Conservation (phyloP, 2,329 filamentous ascomycete genomes). For the Exophiala bonariae region DNA sequence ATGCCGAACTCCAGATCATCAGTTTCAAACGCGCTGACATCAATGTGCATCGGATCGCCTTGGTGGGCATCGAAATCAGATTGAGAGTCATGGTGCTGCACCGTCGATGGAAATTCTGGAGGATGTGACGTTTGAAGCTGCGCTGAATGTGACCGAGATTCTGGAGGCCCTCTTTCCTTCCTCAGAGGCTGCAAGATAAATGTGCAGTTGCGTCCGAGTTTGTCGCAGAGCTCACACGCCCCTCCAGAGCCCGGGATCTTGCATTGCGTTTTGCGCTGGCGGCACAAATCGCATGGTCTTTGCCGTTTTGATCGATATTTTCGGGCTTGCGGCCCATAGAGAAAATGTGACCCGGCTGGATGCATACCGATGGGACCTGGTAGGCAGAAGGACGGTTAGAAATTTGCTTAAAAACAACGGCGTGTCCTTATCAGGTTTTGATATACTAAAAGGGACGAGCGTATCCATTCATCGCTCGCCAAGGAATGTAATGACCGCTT, state of each 20-base stretch:
- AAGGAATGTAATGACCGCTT: neutral
- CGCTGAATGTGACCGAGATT: slow-evolving; percentile 4
- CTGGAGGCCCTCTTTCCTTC: slow-evolving; percentile 6
- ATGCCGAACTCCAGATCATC: slow-evolving; percentile 4
- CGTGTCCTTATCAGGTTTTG: slow-evolving; percentile 8
- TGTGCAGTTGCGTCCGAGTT: slow-evolving; percentile 11
- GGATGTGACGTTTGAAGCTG: slow-evolving; percentile 2
- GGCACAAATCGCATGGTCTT: slow-evolving; percentile 11
- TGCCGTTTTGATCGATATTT: slow-evolving; percentile 14
- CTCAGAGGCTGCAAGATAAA: slow-evolving; percentile 14
- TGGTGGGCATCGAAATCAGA: slow-evolving; percentile 4
- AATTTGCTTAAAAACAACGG: slow-evolving; percentile 5
- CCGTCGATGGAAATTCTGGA: slow-evolving; percentile 4
- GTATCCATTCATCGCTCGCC: neutral
- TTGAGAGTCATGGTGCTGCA: slow-evolving; percentile 5
- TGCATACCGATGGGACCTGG: slow-evolving; percentile 5
- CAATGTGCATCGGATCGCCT: slow-evolving; percentile 7
- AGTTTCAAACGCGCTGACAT: slow-evolving; percentile 8
- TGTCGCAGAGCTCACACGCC: slow-evolving; percentile 13
- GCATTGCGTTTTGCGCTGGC: slow-evolving; percentile 11
- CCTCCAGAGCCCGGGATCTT: slow-evolving; percentile 9
- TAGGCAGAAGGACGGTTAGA: slow-evolving; percentile 2
- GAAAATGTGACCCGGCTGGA: slow-evolving; percentile 6
- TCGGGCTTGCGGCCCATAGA: slow-evolving; percentile 10
- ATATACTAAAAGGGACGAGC: neutral